Conservation (phyloP, 2,329 filamentous ascomycete species). For the Neofusicoccum ribis region DNA sequence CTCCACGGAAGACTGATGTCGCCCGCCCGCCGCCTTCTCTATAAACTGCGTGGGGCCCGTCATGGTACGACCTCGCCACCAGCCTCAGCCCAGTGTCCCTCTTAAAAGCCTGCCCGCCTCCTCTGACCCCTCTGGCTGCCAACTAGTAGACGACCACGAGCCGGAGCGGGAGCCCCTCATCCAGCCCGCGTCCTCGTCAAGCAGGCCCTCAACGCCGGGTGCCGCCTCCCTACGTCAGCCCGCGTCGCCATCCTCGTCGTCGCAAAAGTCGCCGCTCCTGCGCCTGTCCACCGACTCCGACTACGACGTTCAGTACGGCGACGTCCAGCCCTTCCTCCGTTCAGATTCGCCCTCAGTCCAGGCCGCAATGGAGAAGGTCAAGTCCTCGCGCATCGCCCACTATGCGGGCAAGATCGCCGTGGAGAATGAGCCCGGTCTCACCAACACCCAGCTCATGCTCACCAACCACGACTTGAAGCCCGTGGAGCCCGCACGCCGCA, state of each 20-base stretch:
- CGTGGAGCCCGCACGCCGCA: slow-evolving; percentile 75
- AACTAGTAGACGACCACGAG: background rate
- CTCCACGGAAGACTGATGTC: slow-evolving; percentile 14
- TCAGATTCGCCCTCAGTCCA: background rate
- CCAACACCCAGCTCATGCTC: slow-evolving; percentile 79
- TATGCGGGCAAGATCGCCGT: slow-evolving; percentile 65
- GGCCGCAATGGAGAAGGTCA: slow-evolving; percentile 43
- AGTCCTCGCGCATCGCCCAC: slow-evolving; percentile 38
- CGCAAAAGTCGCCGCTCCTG: background rate
- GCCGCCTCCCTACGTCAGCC: slow-evolving; percentile 11
- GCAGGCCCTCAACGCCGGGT: background rate
- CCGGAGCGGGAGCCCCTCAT: slow-evolving; percentile 16
- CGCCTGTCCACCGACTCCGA: background rate
- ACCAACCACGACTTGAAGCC: slow-evolving; percentile 79
- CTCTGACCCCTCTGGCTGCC: slow-evolving; percentile 1
- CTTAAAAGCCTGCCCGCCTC: background rate
- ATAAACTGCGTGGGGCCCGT: slow-evolving; percentile 6
- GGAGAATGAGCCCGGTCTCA: slow-evolving; percentile 73
- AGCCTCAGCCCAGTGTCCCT: background rate
- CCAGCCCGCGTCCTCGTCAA: background rate
- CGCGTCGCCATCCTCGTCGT: slow-evolving; percentile 3
- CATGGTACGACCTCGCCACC: slow-evolving; percentile 1
- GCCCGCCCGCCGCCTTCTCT: background rate
- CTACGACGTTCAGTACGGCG: background rate
- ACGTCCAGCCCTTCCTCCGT: background rate